Evolutionary conservation across 805 yeast genomes (phyloP).

Genomic region (Ogataea pignaliae): DNA sequence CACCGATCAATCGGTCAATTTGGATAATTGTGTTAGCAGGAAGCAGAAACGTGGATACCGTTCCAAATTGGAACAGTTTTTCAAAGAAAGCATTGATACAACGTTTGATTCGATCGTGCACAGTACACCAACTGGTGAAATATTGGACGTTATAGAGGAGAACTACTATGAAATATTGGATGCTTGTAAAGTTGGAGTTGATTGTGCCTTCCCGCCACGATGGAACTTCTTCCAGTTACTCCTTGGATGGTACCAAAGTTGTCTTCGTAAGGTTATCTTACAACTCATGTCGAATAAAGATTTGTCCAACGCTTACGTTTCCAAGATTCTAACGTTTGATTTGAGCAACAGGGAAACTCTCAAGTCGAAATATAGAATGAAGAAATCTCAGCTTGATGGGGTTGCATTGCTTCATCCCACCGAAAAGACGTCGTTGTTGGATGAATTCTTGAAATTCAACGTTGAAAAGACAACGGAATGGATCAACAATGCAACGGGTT

Average conservation of each 20-base stretch:
- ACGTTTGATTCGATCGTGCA: constrained; percentile 65
- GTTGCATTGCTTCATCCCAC: constrained; percentile 52
- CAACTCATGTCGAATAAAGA: constrained; percentile 41
- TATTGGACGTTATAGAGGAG: constrained; percentile 60
- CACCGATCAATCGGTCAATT: constrained; percentile 8
- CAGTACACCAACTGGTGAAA: constrained; percentile 40
- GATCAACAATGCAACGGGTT: constrained; percentile 49
- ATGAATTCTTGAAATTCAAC: constrained; percentile 72
- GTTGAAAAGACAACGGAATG: constrained; percentile 78
- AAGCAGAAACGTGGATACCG: constrained; percentile 54
- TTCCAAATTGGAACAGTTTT: constrained; percentile 51
- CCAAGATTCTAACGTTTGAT: constrained; percentile 74
- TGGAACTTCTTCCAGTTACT: constrained; percentile 71
- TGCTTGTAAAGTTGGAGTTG: constrained; percentile 56
- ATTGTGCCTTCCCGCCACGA: constrained; percentile 56
- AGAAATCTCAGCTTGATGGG: constrained; percentile 42
- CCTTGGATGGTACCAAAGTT: constrained; percentile 61
- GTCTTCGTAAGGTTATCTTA: constrained; percentile 59
- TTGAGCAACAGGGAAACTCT: constrained; percentile 56
- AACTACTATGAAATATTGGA: constrained; percentile 82
- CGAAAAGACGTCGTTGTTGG: constrained; percentile 65
- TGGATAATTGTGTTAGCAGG: constrained; percentile 38
- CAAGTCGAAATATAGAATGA: constrained; percentile 44
- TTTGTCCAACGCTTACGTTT: constrained; percentile 73
- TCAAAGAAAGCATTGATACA: constrained; percentile 57